A percentile compares a stretch with the other conserved stretches of the same genome.
These are phyloP conservation scores for Neoboletus brunneissimus DNA, from an alignment of 768 basidiomycete species.

Conservation along the genomic window DNA sequence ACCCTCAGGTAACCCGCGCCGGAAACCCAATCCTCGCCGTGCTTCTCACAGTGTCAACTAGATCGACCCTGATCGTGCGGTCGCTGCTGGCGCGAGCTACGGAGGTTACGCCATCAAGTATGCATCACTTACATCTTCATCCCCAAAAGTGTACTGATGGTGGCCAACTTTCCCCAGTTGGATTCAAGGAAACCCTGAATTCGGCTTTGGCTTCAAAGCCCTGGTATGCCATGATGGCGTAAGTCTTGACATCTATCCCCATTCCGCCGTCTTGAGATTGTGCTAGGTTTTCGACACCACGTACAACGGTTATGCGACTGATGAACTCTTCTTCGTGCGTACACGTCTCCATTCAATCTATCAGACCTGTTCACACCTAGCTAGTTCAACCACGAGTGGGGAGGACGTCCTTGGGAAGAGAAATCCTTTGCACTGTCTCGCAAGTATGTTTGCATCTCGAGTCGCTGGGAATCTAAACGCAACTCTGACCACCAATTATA, in stretches of 20 bases:
- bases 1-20: conserved; percentile 55
- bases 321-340: conserved; percentile 87
- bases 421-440: conserved; percentile 51
- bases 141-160: conserved; percentile 1
- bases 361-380: neutral
- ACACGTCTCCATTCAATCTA: neutral
- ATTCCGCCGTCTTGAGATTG: neutral
- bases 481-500: conserved; percentile 19
- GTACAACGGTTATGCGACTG: conserved; percentile 85
- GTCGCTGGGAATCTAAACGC: neutral
- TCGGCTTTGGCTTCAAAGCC: conserved; percentile 85
- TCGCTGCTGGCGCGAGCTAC: conserved; percentile 80
- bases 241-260: conserved; percentile 17
- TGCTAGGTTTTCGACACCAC: conserved; percentile 67
- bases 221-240: conserved; percentile 92
- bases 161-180: conserved; percentile 49
- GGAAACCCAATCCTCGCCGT: neutral
- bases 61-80: conserved; percentile 69
- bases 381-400: conserved; percentile 87
- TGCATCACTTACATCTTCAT: conserved; percentile 12
- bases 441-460: conserved; percentile 42
- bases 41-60: conserved; percentile 24
- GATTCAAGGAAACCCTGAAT: conserved; percentile 94
- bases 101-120: conserved; percentile 91
- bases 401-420: conserved; percentile 74